phyloP scores from a whole-genome alignment of 192 early-diverging fungal genomes.

The Coemansia sp. region DNA sequence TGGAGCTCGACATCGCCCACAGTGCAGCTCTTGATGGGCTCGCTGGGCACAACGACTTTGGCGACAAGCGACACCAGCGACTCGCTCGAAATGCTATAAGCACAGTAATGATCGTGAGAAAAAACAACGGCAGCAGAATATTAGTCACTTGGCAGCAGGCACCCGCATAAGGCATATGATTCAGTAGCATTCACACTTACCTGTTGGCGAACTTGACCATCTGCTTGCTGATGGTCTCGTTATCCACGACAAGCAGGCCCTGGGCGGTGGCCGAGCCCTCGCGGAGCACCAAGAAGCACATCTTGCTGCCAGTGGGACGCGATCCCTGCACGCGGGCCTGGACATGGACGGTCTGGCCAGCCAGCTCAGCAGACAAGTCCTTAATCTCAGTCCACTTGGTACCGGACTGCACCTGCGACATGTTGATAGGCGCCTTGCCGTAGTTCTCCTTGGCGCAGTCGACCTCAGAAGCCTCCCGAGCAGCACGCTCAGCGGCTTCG shows the following conservation, averaged over 20 bases:
- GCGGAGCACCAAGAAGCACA: constrained; percentile 89
- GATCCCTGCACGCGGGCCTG: constrained; percentile 91
- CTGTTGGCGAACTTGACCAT: constrained; percentile 88
- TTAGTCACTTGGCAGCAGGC: constrained; percentile 2
- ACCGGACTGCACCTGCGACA: constrained; percentile 74
- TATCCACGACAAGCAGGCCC: constrained; percentile 74
- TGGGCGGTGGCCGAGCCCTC: constrained; percentile 88
- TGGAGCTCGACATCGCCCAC: constrained; percentile 90
- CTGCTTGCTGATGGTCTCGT: constrained; percentile 79
- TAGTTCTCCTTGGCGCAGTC: constrained; percentile 85
- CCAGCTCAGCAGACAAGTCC: constrained; percentile 61
- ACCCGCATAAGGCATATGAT: not conserved
- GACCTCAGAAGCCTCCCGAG: constrained; percentile 45
- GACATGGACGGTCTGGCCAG: constrained; percentile 74
- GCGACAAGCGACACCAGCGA: constrained; percentile 90
- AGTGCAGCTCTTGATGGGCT: constrained; percentile 89
- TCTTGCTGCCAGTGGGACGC: constrained; percentile 71
- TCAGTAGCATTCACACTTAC: constrained; percentile 48
- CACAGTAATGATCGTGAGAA: not conserved
- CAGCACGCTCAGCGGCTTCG: constrained; percentile 67
- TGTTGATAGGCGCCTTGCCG: constrained; percentile 84
- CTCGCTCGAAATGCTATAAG: constrained; percentile 71
- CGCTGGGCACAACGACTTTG: constrained; percentile 68
- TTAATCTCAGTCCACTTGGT: constrained; percentile 63
- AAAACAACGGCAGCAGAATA: not conserved